Conservation (phyloP, 2,329 filamentous ascomycete genomes). For the Cladosporium sphaerospermum region DNA sequence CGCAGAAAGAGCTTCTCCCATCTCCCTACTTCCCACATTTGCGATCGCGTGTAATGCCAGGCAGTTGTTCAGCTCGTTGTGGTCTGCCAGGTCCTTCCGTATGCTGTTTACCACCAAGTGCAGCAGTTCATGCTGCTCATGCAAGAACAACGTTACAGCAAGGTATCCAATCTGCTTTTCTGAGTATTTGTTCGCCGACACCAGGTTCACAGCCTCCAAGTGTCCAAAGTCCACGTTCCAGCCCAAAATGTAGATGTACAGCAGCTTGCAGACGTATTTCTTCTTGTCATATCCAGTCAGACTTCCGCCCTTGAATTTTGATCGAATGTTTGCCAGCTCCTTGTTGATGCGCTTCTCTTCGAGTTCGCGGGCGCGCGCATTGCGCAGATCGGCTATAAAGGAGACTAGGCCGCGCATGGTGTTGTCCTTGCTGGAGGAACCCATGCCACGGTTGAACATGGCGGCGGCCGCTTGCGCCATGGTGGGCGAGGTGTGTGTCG, state of each 20-base stretch:
- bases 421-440: conserved; percentile 28
- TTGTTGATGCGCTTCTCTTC: conserved; percentile 99
- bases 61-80: conserved; percentile 97
- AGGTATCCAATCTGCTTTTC: conserved; percentile 99
- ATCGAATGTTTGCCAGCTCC: conserved; percentile 94
- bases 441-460: conserved; percentile 31
- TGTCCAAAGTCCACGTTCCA: conserved; percentile 99
- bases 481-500: neutral
- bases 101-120: conserved; percentile 98
- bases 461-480: conserved; percentile 25
- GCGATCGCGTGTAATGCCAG: conserved; percentile 94
- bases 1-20: conserved; percentile 86
- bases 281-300: conserved; percentile 98
- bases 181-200: conserved; percentile 94
- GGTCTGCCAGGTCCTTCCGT: conserved; percentile 86
- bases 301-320: conserved; percentile 87
- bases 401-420: conserved; percentile 69
- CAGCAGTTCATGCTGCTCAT: conserved; percentile 92
- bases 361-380: conserved; percentile 87
- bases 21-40: conserved; percentile 92
- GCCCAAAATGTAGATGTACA: conserved; percentile 98
- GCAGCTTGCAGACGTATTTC: conserved; percentile 99
- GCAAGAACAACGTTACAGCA: conserved; percentile 92
- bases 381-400: conserved; percentile 94
- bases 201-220: conserved; percentile 94